Conservation (phyloP, 306 rosid species). For the Prosopis cineraria region DNA sequence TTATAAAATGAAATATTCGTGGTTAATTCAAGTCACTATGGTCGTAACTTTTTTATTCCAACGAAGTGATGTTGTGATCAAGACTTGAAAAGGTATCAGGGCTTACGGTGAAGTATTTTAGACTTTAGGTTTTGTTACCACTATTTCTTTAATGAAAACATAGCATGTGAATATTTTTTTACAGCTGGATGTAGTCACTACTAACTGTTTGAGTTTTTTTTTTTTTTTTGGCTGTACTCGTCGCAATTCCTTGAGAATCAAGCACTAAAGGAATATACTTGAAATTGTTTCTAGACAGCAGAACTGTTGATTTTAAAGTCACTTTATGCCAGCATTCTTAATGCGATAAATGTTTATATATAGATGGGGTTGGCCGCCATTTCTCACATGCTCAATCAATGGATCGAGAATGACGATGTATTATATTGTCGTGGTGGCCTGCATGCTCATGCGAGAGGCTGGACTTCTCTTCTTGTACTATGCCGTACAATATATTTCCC, state of each 20-base stretch:
- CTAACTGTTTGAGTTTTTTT: too few species aligned
- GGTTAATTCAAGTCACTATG: background rate
- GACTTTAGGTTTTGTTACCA: background rate
- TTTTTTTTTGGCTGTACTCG: too few species aligned
- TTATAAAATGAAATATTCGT: background rate
- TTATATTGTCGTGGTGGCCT: slow-evolving; percentile 1
- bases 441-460: slow-evolving; percentile 32
- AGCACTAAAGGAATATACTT: background rate
- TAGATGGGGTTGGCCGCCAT: slow-evolving; percentile 69
- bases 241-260: too few species aligned
- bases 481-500: slow-evolving; percentile 38
- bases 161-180: too few species aligned
- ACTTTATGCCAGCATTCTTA: slow-evolving; percentile 5
- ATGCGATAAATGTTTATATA: slow-evolving; percentile 30
- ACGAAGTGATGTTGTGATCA: background rate
- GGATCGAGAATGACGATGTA: slow-evolving; percentile 56
- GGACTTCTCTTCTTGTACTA: slow-evolving; percentile 49
- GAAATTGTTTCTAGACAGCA: background rate
- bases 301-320: background rate
- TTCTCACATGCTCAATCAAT: slow-evolving; percentile 60
- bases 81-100: background rate
- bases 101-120: background rate
- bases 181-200: background rate
- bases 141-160: background rate
- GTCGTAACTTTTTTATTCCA: too few species aligned